Evolutionary conservation across 768 basidiomycete species (phyloP).

Genomic region (Tylopilus rubrobrunneus): DNA sequence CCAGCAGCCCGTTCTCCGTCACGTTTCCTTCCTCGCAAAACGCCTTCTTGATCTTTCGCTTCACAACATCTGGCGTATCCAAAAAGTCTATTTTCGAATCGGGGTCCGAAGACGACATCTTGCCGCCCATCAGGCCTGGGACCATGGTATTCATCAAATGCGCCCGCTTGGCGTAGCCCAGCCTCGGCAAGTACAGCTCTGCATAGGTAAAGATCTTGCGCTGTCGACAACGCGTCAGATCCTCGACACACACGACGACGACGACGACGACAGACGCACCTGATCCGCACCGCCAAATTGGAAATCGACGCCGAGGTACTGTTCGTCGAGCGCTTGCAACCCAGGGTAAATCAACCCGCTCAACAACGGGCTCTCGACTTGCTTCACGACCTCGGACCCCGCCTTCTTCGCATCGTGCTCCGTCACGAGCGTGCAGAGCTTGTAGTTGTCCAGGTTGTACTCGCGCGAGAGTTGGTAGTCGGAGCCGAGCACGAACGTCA

Average conservation of each 20-base stretch:
- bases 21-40: conserved; percentile 93
- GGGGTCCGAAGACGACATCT: conserved; percentile 98
- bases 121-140: conserved; percentile 88
- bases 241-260: neutral
- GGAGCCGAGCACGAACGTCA: conserved; percentile 85
- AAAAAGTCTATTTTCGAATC: conserved; percentile 99
- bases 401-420: conserved; percentile 98
- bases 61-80: conserved; percentile 76
- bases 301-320: conserved; percentile 94
- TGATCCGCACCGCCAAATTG: conserved; percentile 99
- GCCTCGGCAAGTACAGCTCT: conserved; percentile 87
- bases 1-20: conserved; percentile 82
- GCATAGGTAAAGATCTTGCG: conserved; percentile 99
- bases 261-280: conserved; percentile 42
- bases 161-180: conserved; percentile 91
- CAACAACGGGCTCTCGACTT: conserved; percentile 86
- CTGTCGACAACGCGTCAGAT: conserved; percentile 37
- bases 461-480: conserved; percentile 89
- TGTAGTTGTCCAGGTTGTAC: conserved; percentile 95
- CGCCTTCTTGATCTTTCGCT: conserved; percentile 86
- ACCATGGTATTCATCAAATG: conserved; percentile 99
- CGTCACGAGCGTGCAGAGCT: conserved; percentile 83
- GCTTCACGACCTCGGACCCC: conserved; percentile 98
- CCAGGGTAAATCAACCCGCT: conserved; percentile 95
- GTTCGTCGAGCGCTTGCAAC: conserved; percentile 93